These are phyloP conservation scores for Crithidia sp. DNA, from an alignment of 208 protist species.

Conservation along the genomic window DNA sequence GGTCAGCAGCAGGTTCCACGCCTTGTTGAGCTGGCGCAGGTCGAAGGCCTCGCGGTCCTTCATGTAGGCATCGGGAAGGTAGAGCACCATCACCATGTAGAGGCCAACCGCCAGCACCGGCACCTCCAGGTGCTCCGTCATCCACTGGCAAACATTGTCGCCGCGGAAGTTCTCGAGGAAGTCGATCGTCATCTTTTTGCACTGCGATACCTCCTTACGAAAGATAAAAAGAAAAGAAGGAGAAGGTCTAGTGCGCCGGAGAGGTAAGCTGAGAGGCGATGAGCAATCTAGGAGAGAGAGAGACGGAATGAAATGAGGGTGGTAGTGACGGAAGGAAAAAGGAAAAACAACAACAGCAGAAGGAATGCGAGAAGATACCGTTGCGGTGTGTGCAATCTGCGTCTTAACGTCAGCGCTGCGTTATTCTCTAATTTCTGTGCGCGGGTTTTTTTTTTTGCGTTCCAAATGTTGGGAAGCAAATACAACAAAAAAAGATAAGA, in stretches of 20 bases:
- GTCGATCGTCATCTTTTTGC: background rate
- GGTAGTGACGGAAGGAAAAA: no score
- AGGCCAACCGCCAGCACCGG: slow-evolving; percentile 41
- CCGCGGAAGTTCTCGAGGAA: slow-evolving; percentile 45
- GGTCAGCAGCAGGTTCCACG: slow-evolving; percentile 87
- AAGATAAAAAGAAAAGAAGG: slow-evolving; percentile 4
- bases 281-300: no score
- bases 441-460: no score
- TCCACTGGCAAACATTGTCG: slow-evolving; percentile 41
- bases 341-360: no score
- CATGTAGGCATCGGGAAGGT: slow-evolving; percentile 69
- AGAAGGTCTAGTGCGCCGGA: background rate
- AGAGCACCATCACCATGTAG: slow-evolving; percentile 72
- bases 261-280: no score
- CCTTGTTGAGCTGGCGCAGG: slow-evolving; percentile 52
- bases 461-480: no score
- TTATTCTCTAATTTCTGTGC: no score
- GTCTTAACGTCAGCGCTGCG: no score
- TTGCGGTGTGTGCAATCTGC: no score
- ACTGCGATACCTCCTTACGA: background rate
- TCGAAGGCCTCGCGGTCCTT: slow-evolving; percentile 60
- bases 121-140: slow-evolving; percentile 56
- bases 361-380: no score
- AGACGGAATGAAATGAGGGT: no score
- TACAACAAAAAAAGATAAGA: no score